These are phyloP conservation scores for Cladobotryum protrusum DNA, from an alignment of 2,329 filamentous ascomycete genomes.

Conservation along the genomic window DNA sequence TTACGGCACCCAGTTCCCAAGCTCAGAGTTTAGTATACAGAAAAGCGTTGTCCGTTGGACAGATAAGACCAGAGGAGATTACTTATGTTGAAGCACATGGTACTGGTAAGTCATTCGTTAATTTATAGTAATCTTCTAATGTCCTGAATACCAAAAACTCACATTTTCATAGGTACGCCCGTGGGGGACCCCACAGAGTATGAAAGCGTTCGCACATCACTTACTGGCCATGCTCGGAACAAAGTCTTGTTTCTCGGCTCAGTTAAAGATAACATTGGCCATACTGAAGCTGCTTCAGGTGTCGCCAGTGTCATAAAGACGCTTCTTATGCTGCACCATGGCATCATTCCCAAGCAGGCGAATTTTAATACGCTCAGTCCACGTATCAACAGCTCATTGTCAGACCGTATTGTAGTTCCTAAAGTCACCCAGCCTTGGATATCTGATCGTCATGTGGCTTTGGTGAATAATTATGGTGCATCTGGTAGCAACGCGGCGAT, in stretches of 20 bases:
- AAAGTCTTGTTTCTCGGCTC: slow-evolving; percentile 15
- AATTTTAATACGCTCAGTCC: slow-evolving; percentile 26
- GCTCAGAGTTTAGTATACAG: slow-evolving; percentile 9
- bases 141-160: no score
- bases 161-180: slow-evolving; percentile 32
- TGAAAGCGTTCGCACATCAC: slow-evolving; percentile 12
- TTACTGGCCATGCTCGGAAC: slow-evolving; percentile 11
- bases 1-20: slow-evolving; percentile 33
- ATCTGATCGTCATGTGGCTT: slow-evolving; percentile 13
- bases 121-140: no score
- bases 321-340: slow-evolving; percentile 33
- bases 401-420: slow-evolving; percentile 15
- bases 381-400: slow-evolving; percentile 10
- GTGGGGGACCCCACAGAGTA: slow-evolving; percentile 46
- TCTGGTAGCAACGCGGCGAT: slow-evolving; percentile 20
- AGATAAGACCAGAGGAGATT: slow-evolving; percentile 12
- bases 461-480: slow-evolving; percentile 34
- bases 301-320: slow-evolving; percentile 43
- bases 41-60: slow-evolving; percentile 30
- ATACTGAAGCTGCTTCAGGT: slow-evolving; percentile 29
- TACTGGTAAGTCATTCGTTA: slow-evolving; percentile 21
- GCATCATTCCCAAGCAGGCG: slow-evolving; percentile 27
- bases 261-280: slow-evolving; percentile 23
- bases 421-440: slow-evolving; percentile 20
- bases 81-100: slow-evolving; percentile 41